Percentiles rank a stretch among this genome's conserved stretches.
Conservation (phyloP, 78 protist genomes). For the Dictyostelium brefeldianum region DNA sequence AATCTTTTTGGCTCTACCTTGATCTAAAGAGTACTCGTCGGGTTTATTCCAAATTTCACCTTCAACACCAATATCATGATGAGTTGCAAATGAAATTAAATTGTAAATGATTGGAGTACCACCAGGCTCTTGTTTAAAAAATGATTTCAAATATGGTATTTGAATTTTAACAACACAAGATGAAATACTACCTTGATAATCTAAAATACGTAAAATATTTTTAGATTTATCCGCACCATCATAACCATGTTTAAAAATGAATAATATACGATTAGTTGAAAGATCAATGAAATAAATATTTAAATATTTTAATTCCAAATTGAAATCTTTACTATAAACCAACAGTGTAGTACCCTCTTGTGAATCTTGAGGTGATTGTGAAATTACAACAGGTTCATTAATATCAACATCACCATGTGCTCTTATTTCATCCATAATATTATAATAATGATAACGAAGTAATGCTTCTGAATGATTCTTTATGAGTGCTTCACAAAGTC, state of each 20-base stretch:
- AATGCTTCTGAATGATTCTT: slow-evolving; percentile 29
- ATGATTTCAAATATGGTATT: slow-evolving; percentile 1
- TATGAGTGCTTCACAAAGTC: slow-evolving; percentile 19
- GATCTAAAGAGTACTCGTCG: slow-evolving; percentile 40
- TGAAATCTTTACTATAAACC: slow-evolving; percentile 16
- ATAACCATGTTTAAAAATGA: slow-evolving; percentile 19
- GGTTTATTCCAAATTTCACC: slow-evolving; percentile 47
- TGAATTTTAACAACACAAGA: slow-evolving; percentile 40
- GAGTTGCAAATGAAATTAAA: slow-evolving; percentile 11
- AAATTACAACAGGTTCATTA: background rate
- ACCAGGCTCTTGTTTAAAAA: background rate
- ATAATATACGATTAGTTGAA: background rate
- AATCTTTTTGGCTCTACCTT: slow-evolving; percentile 44
- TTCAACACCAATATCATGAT: slow-evolving; percentile 29
- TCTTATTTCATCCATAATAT: slow-evolving; percentile 11
- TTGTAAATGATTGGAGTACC: background rate
- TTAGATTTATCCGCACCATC: background rate
- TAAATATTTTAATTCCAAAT: slow-evolving; percentile 29
- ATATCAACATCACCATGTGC: slow-evolving; percentile 8
- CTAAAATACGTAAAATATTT: slow-evolving; percentile 25
- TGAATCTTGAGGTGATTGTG: slow-evolving; percentile 1
- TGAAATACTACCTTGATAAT: slow-evolving; percentile 42
- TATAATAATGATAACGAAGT: slow-evolving; percentile 15
- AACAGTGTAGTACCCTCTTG: slow-evolving; percentile 3
- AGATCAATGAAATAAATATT: slow-evolving; percentile 22